phyloP scores from a whole-genome alignment of 2,329 filamentous ascomycete species.

The Teratosphaeriaceae sp. region DNA sequence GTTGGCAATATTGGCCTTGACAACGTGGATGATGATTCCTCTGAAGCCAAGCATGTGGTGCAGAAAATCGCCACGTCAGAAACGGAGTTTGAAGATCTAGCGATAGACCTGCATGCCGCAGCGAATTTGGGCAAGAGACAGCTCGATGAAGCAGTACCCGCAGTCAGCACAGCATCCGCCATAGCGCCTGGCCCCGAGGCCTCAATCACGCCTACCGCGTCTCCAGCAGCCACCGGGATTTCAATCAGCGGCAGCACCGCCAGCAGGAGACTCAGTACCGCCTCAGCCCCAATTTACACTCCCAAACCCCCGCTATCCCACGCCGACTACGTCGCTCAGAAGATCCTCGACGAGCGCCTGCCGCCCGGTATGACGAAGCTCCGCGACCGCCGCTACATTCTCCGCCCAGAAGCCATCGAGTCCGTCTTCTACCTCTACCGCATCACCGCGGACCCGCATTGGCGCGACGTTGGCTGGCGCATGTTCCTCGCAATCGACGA shows the following conservation, averaged over 20 bases:
- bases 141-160: neutral
- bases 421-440: conserved; percentile 87
- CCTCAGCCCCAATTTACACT: conserved; percentile 3
- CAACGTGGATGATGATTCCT: too few species aligned
- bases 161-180: neutral
- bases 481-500: conserved; percentile 72
- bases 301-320: conserved; percentile 15
- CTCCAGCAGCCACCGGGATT: neutral
- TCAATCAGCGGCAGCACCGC: neutral
- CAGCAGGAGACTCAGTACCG: neutral
- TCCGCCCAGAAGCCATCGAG: conserved; percentile 73
- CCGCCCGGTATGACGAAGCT: conserved; percentile 36
- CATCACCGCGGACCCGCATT: conserved; percentile 68
- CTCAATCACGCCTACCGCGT: neutral
- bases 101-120: neutral
- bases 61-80: neutral
- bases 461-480: conserved; percentile 76
- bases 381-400: conserved; percentile 32
- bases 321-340: conserved; percentile 25
- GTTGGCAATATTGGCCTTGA: neutral
- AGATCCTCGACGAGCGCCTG: conserved; percentile 34
- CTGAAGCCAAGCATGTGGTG: neutral
- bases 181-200: neutral
- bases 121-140: neutral
- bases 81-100: neutral